Conservation (phyloP, 2,329 filamentous ascomycete genomes). For the Simplicillium sp. region DNA sequence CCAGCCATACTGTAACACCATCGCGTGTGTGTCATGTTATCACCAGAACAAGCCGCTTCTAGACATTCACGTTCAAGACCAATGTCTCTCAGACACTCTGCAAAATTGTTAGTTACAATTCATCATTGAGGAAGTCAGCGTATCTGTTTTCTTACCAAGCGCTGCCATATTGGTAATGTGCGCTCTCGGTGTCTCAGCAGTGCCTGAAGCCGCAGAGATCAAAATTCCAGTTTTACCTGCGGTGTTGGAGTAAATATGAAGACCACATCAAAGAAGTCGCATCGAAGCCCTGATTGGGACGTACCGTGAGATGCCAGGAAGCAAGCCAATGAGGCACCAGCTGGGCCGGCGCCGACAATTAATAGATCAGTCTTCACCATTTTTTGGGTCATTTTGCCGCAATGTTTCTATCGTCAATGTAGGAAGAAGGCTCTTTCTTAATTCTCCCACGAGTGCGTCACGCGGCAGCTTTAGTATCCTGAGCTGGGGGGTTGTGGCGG, state of each 20-base stretch:
- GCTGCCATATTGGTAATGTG: conserved; percentile 53
- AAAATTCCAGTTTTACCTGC: conserved; percentile 42
- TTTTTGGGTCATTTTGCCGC: no score
- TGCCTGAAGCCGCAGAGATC: conserved; percentile 36
- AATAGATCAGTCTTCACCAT: conserved; percentile 37
- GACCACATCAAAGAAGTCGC: neutral
- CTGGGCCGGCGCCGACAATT: conserved; percentile 42
- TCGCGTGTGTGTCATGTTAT: conserved; percentile 37
- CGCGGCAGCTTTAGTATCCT: no score
- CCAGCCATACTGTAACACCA: conserved; percentile 44
- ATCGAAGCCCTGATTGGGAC: no score
- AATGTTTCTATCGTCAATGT: no score
- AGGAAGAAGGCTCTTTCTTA: no score
- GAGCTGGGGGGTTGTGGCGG: no score
- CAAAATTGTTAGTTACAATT: neutral
- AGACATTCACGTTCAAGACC: conserved; percentile 32
- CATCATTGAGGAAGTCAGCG: no score
- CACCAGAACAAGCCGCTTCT: conserved; percentile 23
- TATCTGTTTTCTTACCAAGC: no score
- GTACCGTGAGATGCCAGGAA: conserved; percentile 40
- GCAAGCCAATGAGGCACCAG: conserved; percentile 43
- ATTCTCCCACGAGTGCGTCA: no score
- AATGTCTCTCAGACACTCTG: conserved; percentile 43
- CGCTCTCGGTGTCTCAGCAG: conserved; percentile 46
- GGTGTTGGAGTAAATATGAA: neutral